phyloP scores from a whole-genome alignment of 495 filamentous ascomycete species.

The Rhizodiscina lignyota region DNA sequence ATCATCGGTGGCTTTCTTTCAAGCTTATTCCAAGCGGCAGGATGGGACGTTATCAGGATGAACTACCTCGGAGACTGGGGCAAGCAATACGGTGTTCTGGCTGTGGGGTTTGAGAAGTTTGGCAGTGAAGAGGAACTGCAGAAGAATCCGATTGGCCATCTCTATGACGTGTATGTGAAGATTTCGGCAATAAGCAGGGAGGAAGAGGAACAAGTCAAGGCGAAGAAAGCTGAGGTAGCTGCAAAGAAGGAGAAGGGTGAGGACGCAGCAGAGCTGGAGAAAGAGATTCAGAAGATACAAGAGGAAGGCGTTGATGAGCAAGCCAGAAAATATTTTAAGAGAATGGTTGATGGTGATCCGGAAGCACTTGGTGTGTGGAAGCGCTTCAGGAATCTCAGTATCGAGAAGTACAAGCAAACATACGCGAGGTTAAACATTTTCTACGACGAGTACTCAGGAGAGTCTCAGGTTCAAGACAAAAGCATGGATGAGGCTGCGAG shows the following conservation, averaged over 20 bases:
- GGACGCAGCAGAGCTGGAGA: conserved; percentile 29
- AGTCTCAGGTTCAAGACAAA: conserved; percentile 73
- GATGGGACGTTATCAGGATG: conserved; percentile 55
- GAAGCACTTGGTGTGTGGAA: conserved; percentile 65
- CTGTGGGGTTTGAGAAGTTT: conserved; percentile 46
- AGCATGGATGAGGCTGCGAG: conserved; percentile 54
- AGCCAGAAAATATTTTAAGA: conserved; percentile 66
- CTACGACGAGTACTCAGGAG: conserved; percentile 85
- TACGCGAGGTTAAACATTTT: conserved; percentile 41
- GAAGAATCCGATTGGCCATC: conserved; percentile 49
- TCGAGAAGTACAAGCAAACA: conserved; percentile 15
- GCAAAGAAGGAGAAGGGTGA: conserved; percentile 28
- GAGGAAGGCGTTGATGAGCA: conserved; percentile 23
- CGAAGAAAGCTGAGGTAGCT: conserved; percentile 26
- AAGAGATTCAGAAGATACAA: conserved; percentile 11
- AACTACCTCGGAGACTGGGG: conserved; percentile 72
- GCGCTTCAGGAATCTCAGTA: conserved; percentile 58
- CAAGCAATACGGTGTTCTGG: conserved; percentile 56
- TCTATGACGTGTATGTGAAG: conserved; percentile 54
- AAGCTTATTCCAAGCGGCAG: conserved; percentile 51
- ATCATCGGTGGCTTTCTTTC: conserved; percentile 60
- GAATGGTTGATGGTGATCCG: conserved; percentile 66
- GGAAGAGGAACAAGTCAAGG: conserved; percentile 14
- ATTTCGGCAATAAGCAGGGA: conserved; percentile 31
- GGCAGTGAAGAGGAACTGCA: conserved; percentile 43